Conservation (phyloP, 164 flowering plant genomes). For the Platanus orientalis region DNA sequence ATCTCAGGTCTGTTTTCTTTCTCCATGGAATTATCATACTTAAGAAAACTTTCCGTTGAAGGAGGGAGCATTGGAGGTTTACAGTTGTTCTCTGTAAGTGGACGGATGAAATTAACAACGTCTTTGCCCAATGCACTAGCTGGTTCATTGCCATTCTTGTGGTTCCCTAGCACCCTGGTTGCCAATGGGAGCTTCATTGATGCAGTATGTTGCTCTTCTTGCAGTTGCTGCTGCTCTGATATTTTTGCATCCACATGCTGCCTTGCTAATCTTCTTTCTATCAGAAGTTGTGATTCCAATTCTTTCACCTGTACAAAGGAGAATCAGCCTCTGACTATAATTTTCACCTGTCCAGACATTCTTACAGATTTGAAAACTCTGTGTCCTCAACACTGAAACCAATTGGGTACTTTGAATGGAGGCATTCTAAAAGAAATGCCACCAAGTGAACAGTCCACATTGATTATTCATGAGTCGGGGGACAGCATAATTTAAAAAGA, state of each 20-base stretch:
- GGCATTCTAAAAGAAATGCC: no score
- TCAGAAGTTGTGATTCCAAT: conserved; percentile 73
- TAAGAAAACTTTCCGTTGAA: conserved; percentile 23
- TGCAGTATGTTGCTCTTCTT: conserved; percentile 39
- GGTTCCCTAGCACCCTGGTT: conserved; percentile 25
- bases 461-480: no score
- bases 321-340: no score
- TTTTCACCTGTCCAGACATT: no score
- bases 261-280: conserved; percentile 84
- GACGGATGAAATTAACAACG: conserved; percentile 26
- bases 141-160: conserved; percentile 36
- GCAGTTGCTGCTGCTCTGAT: conserved; percentile 55
- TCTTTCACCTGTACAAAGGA: conserved; percentile 69
- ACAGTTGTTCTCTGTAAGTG: conserved; percentile 39
- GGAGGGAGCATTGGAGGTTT: conserved; percentile 29
- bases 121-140: conserved; percentile 23
- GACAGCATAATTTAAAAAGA: no score
- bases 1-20: conserved; percentile 77
- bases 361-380: no score
- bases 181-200: conserved; percentile 45
- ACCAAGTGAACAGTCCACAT: no score
- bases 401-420: no score
- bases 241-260: conserved; percentile 86
- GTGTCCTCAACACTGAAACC: no score
- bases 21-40: conserved; percentile 37